Conservation (phyloP, 225 moss, liverwort and hornwort species). For the Marchantia polymorpha region DNA sequence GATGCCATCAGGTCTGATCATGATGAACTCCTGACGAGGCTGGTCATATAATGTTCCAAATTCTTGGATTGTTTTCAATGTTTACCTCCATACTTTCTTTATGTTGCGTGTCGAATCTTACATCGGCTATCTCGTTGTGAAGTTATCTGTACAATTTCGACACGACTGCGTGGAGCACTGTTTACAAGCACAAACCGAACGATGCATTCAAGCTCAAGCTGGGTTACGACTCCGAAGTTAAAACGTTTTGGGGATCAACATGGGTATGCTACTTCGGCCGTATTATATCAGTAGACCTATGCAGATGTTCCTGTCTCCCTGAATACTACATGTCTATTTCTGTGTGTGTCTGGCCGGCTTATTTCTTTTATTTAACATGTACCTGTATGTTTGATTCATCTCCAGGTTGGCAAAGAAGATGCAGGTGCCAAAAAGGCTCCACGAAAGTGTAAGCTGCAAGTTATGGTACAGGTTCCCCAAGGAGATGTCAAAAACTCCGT, state of each 20-base stretch:
- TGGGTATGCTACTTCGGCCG: slow-evolving; percentile 52
- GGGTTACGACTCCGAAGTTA: slow-evolving; percentile 84
- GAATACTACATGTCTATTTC: background rate
- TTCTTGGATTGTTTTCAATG: too few species aligned
- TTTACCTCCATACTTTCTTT: too few species aligned
- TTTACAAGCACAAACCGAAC: slow-evolving; percentile 71
- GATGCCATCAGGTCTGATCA: background rate
- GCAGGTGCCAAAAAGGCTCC: slow-evolving; percentile 93
- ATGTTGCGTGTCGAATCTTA: background rate
- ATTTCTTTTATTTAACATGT: background rate
- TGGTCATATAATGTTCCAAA: too few species aligned
- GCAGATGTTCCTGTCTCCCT: background rate
- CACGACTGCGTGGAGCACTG: slow-evolving; percentile 68
- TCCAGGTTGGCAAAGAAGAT: slow-evolving; percentile 75
- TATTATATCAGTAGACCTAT: background rate
- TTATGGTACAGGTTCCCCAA: slow-evolving; percentile 97
- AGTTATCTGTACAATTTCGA: slow-evolving; percentile 88
- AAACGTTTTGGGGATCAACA: slow-evolving; percentile 82
- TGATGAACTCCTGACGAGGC: background rate
- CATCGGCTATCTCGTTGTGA: background rate
- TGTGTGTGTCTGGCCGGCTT: background rate
- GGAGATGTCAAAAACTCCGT: slow-evolving; percentile 57
- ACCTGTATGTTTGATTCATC: background rate
- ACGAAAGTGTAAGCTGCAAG: slow-evolving; percentile 86
- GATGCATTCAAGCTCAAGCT: slow-evolving; percentile 85